A percentile compares a stretch with the other conserved stretches of the same genome.
Conservation (phyloP, 805 yeast species). For the Peterozyma toletana region DNA sequence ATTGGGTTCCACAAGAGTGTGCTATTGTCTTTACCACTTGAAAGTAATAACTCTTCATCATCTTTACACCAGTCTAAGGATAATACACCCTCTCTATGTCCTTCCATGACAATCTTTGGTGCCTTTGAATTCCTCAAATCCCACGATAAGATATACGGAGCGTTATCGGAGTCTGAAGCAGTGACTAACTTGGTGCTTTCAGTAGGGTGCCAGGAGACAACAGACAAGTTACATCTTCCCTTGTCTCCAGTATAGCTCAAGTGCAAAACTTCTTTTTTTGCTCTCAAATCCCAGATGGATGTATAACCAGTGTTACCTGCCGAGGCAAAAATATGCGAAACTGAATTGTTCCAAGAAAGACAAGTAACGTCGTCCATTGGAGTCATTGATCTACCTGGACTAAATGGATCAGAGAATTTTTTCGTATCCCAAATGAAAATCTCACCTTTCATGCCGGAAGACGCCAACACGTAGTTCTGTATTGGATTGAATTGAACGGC, state of each 20-base stretch:
- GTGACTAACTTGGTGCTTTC: slow-evolving; percentile 83
- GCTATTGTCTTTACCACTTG: slow-evolving; percentile 90
- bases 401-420: slow-evolving; percentile 40
- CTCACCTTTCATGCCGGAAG: slow-evolving; percentile 90
- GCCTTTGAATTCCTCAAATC: slow-evolving; percentile 88
- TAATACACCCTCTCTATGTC: slow-evolving; percentile 83
- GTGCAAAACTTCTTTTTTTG: slow-evolving; percentile 83
- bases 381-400: slow-evolving; percentile 74
- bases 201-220: slow-evolving; percentile 92
- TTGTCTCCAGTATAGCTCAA: slow-evolving; percentile 57
- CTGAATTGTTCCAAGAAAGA: slow-evolving; percentile 82
- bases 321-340: slow-evolving; percentile 83
- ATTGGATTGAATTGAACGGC: slow-evolving; percentile 70
- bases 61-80: slow-evolving; percentile 90
- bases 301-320: slow-evolving; percentile 83
- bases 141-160: slow-evolving; percentile 84
- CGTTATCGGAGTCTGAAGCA: slow-evolving; percentile 74
- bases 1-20: slow-evolving; percentile 89
- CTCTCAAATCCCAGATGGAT: slow-evolving; percentile 89
- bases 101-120: slow-evolving; percentile 71
- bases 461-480: slow-evolving; percentile 64
- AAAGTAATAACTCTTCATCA: slow-evolving; percentile 71
- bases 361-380: slow-evolving; percentile 75
- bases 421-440: slow-evolving; percentile 84
- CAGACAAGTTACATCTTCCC: slow-evolving; percentile 63